A percentile compares a stretch with the other conserved stretches of the same genome.
Evolutionary conservation across 1,284 basidiomycete species (phyloP).

Genomic region (Ganoderma meredithae): DNA sequence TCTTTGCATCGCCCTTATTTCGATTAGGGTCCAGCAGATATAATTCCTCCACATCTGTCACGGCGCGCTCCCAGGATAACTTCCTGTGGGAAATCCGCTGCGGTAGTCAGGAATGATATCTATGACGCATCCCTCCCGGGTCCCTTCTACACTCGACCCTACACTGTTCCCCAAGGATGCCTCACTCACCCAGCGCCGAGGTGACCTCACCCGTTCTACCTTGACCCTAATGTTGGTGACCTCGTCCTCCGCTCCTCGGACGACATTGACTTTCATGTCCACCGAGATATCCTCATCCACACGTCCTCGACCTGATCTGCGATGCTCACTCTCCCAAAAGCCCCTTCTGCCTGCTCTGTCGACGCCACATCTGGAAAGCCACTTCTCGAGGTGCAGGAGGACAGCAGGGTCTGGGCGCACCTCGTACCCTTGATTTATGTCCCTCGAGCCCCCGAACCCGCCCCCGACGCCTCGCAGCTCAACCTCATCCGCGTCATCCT

Average conservation of each 20-base stretch:
- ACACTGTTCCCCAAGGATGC: neutral
- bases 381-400: neutral
- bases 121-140: neutral
- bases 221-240: conserved; percentile 25
- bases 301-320: conserved; percentile 6
- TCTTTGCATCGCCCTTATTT: neutral
- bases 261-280: conserved; percentile 10
- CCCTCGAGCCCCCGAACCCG: conserved; percentile 14
- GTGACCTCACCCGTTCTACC: conserved; percentile 4
- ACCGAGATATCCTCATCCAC: conserved; percentile 14
- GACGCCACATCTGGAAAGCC: neutral
- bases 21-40: neutral
- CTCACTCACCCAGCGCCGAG: neutral
- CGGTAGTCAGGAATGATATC: neutral
- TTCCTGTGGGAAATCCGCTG: neutral
- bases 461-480: conserved; percentile 24
- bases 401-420: conserved; percentile 9
- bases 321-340: neutral
- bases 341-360: neutral
- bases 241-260: conserved; percentile 37
- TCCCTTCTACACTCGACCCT: neutral
- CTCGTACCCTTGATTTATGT: conserved; percentile 8
- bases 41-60: neutral
- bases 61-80: neutral
- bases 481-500: conserved; percentile 33